Evolutionary conservation across 768 basidiomycete species (phyloP), one percentile per base, ranked within the genome.

Genomic region (Megacollybia marginata): DNA sequence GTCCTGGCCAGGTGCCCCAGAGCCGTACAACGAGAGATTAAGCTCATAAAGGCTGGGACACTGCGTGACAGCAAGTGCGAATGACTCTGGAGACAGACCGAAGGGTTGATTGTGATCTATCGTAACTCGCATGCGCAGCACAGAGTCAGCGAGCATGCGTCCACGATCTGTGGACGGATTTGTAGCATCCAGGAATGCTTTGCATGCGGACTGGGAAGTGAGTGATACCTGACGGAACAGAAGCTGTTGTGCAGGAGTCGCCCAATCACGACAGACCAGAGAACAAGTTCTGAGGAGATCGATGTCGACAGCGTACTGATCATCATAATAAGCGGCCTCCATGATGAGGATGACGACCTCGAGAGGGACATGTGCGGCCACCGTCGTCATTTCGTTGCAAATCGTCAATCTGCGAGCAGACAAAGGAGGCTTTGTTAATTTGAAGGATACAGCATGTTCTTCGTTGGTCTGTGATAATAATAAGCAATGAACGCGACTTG

Each of bases 31-130:
- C 5, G 81, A 65, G 31, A 88, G 70, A 54, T 67, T 66, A 38
- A 88, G 66, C 47, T 76, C 72, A 36, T 69, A 65, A 16, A 88
- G 65, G 53, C 80, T 78, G 16, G 82, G 81, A 57, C 83, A 88
- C 16, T 72, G 62, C 7, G 69, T 67, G 46, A 85, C 74, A 8
- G 79, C 82, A 35, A 66, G 65, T 20, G 79, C 81, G 60, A 88
- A 82, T 16, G 79, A 75, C 23, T 65, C 66, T 49, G 78, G 75
- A 46, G 72, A 68, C 42, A 88, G 71, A 32, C 74, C 69, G 43
- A 65, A 69, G 12, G 82, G 85, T 52, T 88, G 83, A 57, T 83
- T 85, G 59, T 77, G 71, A 67, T 88, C 87, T 48, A 89, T 58
- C 34, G 79, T 70, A 33, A 78, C 75, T 20, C 70, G 70, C 61